A percentile compares a stretch with the other conserved stretches of the same genome.
These are phyloP conservation scores for Centrapalus pauciflorus DNA, from an alignment of 129 eudicot genomes.

Conservation along the genomic window DNA sequence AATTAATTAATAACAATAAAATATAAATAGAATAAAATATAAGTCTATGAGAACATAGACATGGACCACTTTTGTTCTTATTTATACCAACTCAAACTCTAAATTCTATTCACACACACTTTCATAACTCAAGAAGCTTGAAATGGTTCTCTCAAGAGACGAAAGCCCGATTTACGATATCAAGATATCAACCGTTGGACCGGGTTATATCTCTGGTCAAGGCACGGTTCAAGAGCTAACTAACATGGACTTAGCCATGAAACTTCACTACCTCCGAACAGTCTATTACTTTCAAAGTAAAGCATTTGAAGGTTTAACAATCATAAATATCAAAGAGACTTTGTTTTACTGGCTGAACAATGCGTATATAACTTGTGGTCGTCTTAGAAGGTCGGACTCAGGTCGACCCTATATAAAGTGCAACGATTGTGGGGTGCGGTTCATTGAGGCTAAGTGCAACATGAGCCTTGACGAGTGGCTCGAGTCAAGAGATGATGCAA, in stretches of 20 bases:
- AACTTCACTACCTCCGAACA: conserved; percentile 68
- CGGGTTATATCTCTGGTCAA: conserved; percentile 47
- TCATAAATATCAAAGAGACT: conserved; percentile 46
- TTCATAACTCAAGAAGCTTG: neutral
- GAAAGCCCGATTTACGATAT: conserved; percentile 31
- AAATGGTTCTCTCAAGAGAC: conserved; percentile 27
- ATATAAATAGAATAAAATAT: neutral
- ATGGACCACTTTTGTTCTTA: conserved; percentile 9
- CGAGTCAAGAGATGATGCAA: conserved; percentile 30
- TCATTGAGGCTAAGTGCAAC: conserved; percentile 57
- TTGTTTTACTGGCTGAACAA: conserved; percentile 56
- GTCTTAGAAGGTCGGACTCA: conserved; percentile 49
- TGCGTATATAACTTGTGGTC: conserved; percentile 48
- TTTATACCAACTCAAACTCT: neutral
- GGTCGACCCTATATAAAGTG: conserved; percentile 80
- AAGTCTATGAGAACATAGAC: too few relatives aligned
- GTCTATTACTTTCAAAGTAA: conserved; percentile 51
- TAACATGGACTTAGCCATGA: conserved; percentile 78
- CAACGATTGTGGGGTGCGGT: conserved; percentile 84
- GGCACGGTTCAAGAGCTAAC: conserved; percentile 51
- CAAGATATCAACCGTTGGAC: conserved; percentile 70
- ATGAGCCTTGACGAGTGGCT: conserved; percentile 68
- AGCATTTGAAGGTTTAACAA: conserved; percentile 46
- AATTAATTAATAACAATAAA: neutral
- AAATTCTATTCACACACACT: neutral